phyloP scores from a whole-genome alignment of 345 rosid species.

The Firmiana major region DNA sequence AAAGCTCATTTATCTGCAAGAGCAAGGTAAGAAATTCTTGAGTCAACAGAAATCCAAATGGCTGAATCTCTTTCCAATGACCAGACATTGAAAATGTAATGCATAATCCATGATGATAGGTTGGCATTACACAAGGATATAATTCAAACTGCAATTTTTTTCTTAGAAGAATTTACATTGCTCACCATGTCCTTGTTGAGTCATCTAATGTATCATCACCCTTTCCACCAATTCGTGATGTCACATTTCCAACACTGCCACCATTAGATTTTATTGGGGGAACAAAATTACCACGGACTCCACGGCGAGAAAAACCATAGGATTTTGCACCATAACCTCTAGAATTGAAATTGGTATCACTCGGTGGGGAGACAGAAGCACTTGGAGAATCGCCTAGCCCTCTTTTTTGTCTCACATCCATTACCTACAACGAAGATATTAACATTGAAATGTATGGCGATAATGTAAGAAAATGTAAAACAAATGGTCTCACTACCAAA shows the following conservation, averaged over 20 bases:
- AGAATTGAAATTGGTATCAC: slow-evolving; percentile 39
- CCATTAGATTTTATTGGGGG: slow-evolving; percentile 86
- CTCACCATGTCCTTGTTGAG: slow-evolving; percentile 83
- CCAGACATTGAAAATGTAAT: background rate
- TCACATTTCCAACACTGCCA: slow-evolving; percentile 53
- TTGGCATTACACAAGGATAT: background rate
- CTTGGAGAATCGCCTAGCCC: slow-evolving; percentile 64
- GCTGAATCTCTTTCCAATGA: slow-evolving; percentile 12
- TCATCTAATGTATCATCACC: slow-evolving; percentile 75
- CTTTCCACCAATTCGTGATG: slow-evolving; percentile 65
- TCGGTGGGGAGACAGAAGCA: slow-evolving; percentile 57
- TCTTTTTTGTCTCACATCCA: slow-evolving; percentile 65
- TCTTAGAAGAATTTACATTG: slow-evolving; percentile 11
- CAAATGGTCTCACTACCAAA: background rate
- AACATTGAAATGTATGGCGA: slow-evolving; percentile 19
- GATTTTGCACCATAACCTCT: slow-evolving; percentile 62
- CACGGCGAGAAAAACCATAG: slow-evolving; percentile 60
- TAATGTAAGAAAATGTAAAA: slow-evolving; percentile 8
- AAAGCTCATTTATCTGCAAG: background rate
- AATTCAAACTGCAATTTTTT: background rate
- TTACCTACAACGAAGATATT: slow-evolving; percentile 52
- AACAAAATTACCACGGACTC: slow-evolving; percentile 77
- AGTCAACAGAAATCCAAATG: background rate
- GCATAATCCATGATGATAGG: background rate
- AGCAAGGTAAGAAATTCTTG: background rate